These are phyloP conservation scores for Salix caprea DNA, from an alignment of 345 rosid species.

Conservation along the genomic window DNA sequence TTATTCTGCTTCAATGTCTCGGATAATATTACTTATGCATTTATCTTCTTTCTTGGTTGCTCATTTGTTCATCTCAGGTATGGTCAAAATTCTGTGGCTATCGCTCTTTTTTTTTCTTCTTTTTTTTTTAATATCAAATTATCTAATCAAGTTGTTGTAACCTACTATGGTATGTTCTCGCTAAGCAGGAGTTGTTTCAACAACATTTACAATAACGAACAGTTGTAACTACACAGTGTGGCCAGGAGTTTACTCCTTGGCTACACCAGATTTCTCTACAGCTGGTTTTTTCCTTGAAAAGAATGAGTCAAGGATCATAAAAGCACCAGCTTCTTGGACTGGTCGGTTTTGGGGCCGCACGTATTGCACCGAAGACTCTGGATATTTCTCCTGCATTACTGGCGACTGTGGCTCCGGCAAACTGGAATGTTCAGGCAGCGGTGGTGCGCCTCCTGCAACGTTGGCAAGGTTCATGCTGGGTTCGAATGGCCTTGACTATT, in stretches of 20 bases:
- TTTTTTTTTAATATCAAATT: too few relatives aligned
- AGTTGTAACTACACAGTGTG: conserved; percentile 73
- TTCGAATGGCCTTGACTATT: conserved; percentile 58
- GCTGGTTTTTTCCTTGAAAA: conserved; percentile 76
- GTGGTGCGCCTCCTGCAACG: conserved; percentile 68
- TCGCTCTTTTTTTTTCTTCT: too few relatives aligned
- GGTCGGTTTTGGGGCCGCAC: conserved; percentile 95
- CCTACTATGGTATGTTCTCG: not conserved
- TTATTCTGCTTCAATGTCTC: too few relatives aligned
- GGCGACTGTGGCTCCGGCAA: conserved; percentile 82
- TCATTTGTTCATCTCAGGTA: too few relatives aligned
- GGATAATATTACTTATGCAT: too few relatives aligned
- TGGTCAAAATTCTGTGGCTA: too few relatives aligned
- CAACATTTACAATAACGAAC: conserved; percentile 62
- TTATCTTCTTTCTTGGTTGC: too few relatives aligned
- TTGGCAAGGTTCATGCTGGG: conserved; percentile 68
- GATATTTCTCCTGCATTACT: conserved; percentile 64
- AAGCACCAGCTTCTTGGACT: conserved; percentile 73
- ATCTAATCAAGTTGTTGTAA: too few relatives aligned
- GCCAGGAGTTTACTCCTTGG: conserved; percentile 76
- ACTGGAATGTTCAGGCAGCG: conserved; percentile 64
- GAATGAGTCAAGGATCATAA: conserved; percentile 50
- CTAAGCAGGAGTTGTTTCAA: conserved; percentile 38
- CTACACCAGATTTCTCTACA: conserved; percentile 50
- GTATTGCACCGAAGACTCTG: conserved; percentile 53